phyloP scores from a whole-genome alignment of 257 asterid species.

The Eustoma russellianum region DNA sequence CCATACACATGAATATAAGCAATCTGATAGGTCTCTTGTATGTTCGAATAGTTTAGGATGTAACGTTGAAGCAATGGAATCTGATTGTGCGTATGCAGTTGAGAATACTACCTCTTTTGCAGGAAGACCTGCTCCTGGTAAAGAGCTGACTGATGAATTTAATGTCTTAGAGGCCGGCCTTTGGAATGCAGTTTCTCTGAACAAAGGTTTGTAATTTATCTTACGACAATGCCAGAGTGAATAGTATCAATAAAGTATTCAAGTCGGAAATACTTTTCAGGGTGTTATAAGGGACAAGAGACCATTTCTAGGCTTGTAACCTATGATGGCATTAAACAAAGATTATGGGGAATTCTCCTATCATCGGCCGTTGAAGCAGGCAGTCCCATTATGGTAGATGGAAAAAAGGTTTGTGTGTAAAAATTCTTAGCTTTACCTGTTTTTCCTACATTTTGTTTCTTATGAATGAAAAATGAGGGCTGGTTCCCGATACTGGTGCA shows the following conservation, averaged over 20 bases:
- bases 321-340: slow-evolving; percentile 87
- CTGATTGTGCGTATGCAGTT: too few relatives aligned
- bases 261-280: slow-evolving; percentile 30
- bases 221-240: too few relatives aligned
- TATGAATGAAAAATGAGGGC: too few relatives aligned
- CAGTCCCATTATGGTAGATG: slow-evolving; percentile 60
- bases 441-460: too few relatives aligned
- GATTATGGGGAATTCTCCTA: slow-evolving; percentile 72
- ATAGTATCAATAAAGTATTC: neutral
- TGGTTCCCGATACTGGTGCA: slow-evolving; percentile 19
- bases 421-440: too few relatives aligned
- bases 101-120: neutral
- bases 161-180: slow-evolving; percentile 93
- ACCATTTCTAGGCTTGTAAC: slow-evolving; percentile 94
- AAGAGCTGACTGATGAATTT: slow-evolving; percentile 83
- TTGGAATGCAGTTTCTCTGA: slow-evolving; percentile 82
- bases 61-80: too few relatives aligned
- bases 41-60: too few relatives aligned
- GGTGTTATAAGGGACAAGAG: slow-evolving; percentile 97
- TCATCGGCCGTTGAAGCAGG: slow-evolving; percentile 67
- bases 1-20: too few relatives aligned
- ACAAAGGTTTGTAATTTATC: slow-evolving; percentile 48
- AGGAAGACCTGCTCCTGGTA: slow-evolving; percentile 93
- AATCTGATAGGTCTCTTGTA: too few relatives aligned
- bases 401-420: slow-evolving; percentile 57